Conservation (phyloP, 2,329 filamentous ascomycete species). For the Colletotrichum lentis region DNA sequence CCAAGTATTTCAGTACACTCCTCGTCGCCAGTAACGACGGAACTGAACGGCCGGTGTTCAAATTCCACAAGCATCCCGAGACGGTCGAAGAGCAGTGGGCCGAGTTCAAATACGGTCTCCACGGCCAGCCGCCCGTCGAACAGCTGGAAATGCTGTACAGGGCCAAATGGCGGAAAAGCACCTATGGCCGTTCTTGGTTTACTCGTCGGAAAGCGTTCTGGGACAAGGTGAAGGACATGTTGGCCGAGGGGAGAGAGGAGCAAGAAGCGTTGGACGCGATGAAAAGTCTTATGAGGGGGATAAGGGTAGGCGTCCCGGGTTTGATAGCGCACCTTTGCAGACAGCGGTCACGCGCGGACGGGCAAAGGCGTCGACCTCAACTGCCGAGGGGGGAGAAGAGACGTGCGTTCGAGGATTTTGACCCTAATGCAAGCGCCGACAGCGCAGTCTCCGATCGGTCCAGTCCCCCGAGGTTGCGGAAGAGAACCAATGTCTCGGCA, state of each 20-base stretch:
- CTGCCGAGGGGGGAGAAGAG: no score
- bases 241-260: slow-evolving; percentile 24
- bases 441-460: neutral
- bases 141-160: slow-evolving; percentile 28
- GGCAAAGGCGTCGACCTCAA: neutral
- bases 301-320: slow-evolving; percentile 20
- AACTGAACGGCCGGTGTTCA: slow-evolving; percentile 20
- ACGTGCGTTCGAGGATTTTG: no score
- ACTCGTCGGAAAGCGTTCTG: slow-evolving; percentile 34
- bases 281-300: neutral
- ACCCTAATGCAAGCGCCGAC: no score
- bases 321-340: slow-evolving; percentile 17
- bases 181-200: slow-evolving; percentile 35
- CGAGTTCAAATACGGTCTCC: slow-evolving; percentile 32
- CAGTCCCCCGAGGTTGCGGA: neutral
- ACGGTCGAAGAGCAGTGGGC: slow-evolving; percentile 37
- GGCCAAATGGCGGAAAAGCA: slow-evolving; percentile 29
- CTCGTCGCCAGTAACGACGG: slow-evolving; percentile 11
- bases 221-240: slow-evolving; percentile 27
- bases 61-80: slow-evolving; percentile 22
- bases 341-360: neutral
- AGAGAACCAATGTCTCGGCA: neutral
- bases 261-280: slow-evolving; percentile 21
- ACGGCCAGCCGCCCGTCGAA: slow-evolving; percentile 28
- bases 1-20: slow-evolving; percentile 30